Conservation (phyloP, 768 basidiomycete species). For the Udeniomyces megalosporus region DNA sequence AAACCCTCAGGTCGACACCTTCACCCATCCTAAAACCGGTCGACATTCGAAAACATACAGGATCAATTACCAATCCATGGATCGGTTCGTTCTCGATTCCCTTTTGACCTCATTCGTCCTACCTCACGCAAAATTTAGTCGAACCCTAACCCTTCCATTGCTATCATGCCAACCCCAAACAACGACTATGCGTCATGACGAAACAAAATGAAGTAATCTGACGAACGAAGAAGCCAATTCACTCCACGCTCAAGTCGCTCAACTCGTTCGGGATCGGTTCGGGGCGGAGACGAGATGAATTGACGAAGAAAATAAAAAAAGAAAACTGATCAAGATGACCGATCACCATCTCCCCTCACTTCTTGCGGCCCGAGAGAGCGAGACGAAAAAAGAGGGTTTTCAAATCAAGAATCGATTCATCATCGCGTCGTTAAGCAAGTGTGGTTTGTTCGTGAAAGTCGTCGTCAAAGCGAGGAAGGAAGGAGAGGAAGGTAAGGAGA, state of each 20-base stretch:
- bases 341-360: not conserved
- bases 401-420: no score
- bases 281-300: constrained; percentile 32
- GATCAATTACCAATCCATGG: constrained; percentile 92
- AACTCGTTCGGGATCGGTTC: constrained; percentile 27
- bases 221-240: constrained; percentile 76
- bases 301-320: not conserved
- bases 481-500: not conserved
- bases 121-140: not conserved
- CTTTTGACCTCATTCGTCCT: not conserved
- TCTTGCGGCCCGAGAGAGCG: not conserved
- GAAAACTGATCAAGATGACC: not conserved
- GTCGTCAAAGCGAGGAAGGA: not conserved
- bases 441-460: no score
- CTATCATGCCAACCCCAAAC: no score
- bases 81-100: constrained; percentile 39
- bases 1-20: constrained; percentile 60
- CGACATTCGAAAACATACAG: constrained; percentile 71
- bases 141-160: no score
- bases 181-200: not conserved
- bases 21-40: constrained; percentile 72
- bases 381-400: not conserved
- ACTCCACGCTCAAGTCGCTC: constrained; percentile 42
- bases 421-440: no score
- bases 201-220: no score